phyloP scores from a whole-genome alignment of 495 filamentous ascomycete species.

The Pyrenopolyporus hunteri region DNA sequence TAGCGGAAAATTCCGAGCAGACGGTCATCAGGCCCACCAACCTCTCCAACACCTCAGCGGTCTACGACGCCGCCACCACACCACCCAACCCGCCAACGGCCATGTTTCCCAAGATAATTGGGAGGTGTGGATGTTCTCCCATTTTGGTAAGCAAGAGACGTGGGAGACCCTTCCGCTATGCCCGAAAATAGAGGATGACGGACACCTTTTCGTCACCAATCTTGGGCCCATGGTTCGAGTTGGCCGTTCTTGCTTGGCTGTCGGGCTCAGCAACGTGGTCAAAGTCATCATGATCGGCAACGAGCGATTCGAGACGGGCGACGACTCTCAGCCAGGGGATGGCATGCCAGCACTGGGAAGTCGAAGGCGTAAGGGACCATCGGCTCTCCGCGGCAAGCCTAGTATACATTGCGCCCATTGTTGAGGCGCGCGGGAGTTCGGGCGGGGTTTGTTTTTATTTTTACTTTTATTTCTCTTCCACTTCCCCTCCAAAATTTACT shows the following conservation, averaged over 20 bases:
- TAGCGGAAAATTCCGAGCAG: slow-evolving; percentile 8
- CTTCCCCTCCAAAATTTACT: too few relatives aligned
- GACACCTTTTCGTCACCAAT: slow-evolving; percentile 62
- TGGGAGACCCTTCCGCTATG: slow-evolving; percentile 50
- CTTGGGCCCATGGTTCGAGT: slow-evolving; percentile 64
- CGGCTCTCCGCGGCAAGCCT: slow-evolving; percentile 33
- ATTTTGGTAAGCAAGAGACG: slow-evolving; percentile 44
- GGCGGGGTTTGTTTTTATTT: not conserved
- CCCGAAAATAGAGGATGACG: slow-evolving; percentile 38
- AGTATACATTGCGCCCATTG: slow-evolving; percentile 22
- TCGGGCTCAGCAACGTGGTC: slow-evolving; percentile 70
- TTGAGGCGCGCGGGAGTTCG: not conserved
- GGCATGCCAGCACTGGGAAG: slow-evolving; percentile 39
- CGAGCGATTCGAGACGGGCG: slow-evolving; percentile 60
- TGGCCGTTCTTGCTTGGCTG: slow-evolving; percentile 63
- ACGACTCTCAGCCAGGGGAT: slow-evolving; percentile 38
- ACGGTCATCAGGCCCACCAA: slow-evolving; percentile 7
- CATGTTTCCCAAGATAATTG: slow-evolving; percentile 53
- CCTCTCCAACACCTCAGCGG: slow-evolving; percentile 18
- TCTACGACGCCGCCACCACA: slow-evolving; percentile 38
- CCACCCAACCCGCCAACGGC: slow-evolving; percentile 3
- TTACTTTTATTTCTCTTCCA: not conserved
- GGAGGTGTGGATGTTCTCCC: slow-evolving; percentile 70
- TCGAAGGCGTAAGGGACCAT: slow-evolving; percentile 44
- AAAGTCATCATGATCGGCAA: slow-evolving; percentile 68